Percentiles rank a stretch among this genome's conserved stretches.
These are phyloP conservation scores for Harrya chromipes DNA, from an alignment of 768 basidiomycete genomes.

Conservation along the genomic window DNA sequence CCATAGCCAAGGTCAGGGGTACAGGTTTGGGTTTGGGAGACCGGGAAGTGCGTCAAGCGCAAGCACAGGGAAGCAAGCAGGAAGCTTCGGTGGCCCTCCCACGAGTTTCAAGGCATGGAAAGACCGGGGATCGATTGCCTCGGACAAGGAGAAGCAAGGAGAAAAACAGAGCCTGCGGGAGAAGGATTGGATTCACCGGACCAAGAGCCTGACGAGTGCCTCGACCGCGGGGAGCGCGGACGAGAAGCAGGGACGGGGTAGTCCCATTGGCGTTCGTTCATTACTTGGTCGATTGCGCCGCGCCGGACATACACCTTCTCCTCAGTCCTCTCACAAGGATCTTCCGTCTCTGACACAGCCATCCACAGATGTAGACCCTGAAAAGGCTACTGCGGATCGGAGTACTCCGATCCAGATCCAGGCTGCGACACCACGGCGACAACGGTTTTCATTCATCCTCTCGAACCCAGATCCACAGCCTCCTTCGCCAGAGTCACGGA, in stretches of 20 bases:
- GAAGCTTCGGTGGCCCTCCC: slow-evolving; percentile 22
- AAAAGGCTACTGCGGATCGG: slow-evolving; percentile 6
- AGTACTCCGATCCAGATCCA: slow-evolving; percentile 14
- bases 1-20: slow-evolving; percentile 14
- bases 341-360: slow-evolving; percentile 13
- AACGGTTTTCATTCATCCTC: slow-evolving; percentile 29
- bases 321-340: slow-evolving; percentile 23
- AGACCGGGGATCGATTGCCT: slow-evolving; percentile 15
- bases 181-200: slow-evolving; percentile 12
- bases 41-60: slow-evolving; percentile 20
- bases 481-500: slow-evolving; percentile 17
- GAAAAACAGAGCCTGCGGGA: slow-evolving; percentile 12
- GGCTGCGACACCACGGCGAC: slow-evolving; percentile 16
- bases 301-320: slow-evolving; percentile 26
- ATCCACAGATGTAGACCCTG: slow-evolving; percentile 14
- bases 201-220: slow-evolving; percentile 13
- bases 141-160: slow-evolving; percentile 18
- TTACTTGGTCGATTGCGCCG: slow-evolving; percentile 27
- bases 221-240: slow-evolving; percentile 19
- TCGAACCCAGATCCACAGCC: slow-evolving; percentile 30
- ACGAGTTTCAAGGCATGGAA: slow-evolving; percentile 28
- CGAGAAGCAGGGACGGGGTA: slow-evolving; percentile 22
- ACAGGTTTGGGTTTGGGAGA: slow-evolving; percentile 18
- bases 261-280: slow-evolving; percentile 26
- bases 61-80: slow-evolving; percentile 13